Base-by-base conservation (phyloP, 176 grass and related monocot genomes). In the Raddia guianensis region DNA sequence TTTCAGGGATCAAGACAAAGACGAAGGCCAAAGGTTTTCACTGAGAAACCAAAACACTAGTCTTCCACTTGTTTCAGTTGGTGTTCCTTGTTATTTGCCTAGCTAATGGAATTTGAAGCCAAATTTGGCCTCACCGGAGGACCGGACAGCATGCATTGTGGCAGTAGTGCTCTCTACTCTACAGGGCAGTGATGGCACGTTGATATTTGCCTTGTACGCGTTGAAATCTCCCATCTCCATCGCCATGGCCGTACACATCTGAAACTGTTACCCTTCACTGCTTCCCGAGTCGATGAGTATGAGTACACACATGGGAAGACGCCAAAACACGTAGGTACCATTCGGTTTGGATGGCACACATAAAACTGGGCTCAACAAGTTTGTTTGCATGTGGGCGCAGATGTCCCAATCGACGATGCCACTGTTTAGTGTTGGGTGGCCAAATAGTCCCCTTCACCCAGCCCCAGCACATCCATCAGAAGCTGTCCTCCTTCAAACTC, bases 361-460 rank as follows among this genome's bases (percentile, higher is more conserved):
- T 1, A n/a, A 49, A 70, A 49, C 12, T 27, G 47, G 66, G 14
- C 53, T 18, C 21, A 12, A 48, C n/a, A 11, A 47, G 5, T 46
- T 65, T 57, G 68, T 57, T 57, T 15, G 43, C 21, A 68, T 20
- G 82, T 49, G 82, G 27, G 60, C 13, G 56, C 16, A 43, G 55
- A 65, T 50, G n/a, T 66, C 9, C 9, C 58, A 16, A 66, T 79
- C 48, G 6, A 70, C 10, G 18, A 64, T 8, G 34, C 9, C 68
- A 73, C 75, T 73, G 83, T 86, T 85, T 20, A 73, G 67, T 73
- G 83, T 86, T 86, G 15, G 65, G 49, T 14, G 47, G 76, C 69
- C 59, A 15, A 80, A 80, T 9, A 80, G 84, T 73, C 33, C n/a
- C 8, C 19, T 53, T 72, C 16, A 35, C 49, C 70, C 72, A 35